phyloP scores from a whole-genome alignment of 768 basidiomycete genomes.

The Kwoniella sp. region DNA sequence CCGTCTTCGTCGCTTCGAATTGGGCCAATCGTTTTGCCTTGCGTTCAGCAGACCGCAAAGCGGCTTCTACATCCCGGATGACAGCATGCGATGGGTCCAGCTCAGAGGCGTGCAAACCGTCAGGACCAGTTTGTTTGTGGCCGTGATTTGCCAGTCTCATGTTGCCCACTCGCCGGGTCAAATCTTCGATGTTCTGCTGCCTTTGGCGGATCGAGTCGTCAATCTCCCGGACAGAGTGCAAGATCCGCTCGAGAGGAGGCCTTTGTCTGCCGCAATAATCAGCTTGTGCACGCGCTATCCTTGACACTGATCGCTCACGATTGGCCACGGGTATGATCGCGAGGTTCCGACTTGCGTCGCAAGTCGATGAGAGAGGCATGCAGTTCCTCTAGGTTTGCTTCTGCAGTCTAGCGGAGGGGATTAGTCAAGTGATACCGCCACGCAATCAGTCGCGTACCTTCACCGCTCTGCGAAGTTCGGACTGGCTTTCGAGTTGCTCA shows the following conservation, averaged over 20 bases:
- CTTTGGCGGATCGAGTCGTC: constrained; percentile 53
- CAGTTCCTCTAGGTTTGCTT: constrained; percentile 70
- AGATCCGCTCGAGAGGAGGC: constrained; percentile 1
- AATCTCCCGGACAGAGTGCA: constrained; percentile 66
- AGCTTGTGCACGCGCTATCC: neutral
- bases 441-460: no score
- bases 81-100: no score
- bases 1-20: constrained; percentile 1
- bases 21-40: constrained; percentile 1
- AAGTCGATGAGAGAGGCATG: constrained; percentile 67
- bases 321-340: constrained; percentile 58
- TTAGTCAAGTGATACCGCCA: no score
- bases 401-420: constrained; percentile 48
- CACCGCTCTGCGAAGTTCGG: constrained; percentile 65
- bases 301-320: neutral
- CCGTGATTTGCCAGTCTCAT: constrained; percentile 15
- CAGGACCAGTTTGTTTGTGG: no score
- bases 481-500: constrained; percentile 79
- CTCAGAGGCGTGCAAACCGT: no score
- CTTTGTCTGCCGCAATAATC: constrained; percentile 1
- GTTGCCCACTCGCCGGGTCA: constrained; percentile 39
- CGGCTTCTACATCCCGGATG: no score
- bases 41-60: no score
- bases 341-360: constrained; percentile 65
- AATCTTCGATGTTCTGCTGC: constrained; percentile 47